A percentile compares a stretch with the other conserved stretches of the same genome.
Evolutionary conservation across 2,329 filamentous ascomycete genomes (phyloP).

Genomic region (Ceratocystis cubensis): DNA sequence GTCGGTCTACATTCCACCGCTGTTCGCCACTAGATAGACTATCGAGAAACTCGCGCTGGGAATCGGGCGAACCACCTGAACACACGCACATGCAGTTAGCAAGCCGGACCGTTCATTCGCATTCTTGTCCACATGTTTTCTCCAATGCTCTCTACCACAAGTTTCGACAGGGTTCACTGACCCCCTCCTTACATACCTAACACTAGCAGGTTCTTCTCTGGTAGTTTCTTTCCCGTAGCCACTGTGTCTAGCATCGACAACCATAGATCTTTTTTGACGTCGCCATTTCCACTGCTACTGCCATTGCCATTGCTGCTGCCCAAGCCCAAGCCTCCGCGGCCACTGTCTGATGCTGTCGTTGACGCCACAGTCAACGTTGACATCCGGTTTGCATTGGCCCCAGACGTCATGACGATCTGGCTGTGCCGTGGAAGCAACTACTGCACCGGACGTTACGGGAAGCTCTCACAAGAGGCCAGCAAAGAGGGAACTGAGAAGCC

Average conservation of each 20-base stretch:
- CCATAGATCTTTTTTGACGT: constrained; percentile 84
- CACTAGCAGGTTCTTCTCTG: constrained; percentile 82
- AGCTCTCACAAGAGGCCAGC: neutral
- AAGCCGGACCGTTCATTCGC: neutral
- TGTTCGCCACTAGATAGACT: constrained; percentile 43
- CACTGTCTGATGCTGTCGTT: constrained; percentile 22
- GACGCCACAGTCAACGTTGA: constrained; percentile 48
- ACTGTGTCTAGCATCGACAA: constrained; percentile 83
- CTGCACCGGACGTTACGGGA: neutral
- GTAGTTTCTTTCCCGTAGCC: constrained; percentile 76
- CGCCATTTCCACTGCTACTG: constrained; percentile 40
- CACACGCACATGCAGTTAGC: constrained; percentile 5
- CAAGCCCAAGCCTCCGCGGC: constrained; percentile 38
- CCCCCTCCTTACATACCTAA: constrained; percentile 45
- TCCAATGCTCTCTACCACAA: constrained; percentile 10
- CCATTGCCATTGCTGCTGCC: constrained; percentile 55
- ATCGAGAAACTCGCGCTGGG: constrained; percentile 73
- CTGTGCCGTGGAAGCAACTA: neutral
- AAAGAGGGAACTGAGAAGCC: neutral
- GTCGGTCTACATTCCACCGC: constrained; percentile 42
- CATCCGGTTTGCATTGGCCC: constrained; percentile 40
- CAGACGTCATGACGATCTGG: constrained; percentile 32
- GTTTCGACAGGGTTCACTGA: neutral
- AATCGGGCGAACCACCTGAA: constrained; percentile 65
- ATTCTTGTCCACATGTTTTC: neutral